phyloP scores from a whole-genome alignment of 1,284 basidiomycete species.

The Boletellus dicymbophilus region DNA sequence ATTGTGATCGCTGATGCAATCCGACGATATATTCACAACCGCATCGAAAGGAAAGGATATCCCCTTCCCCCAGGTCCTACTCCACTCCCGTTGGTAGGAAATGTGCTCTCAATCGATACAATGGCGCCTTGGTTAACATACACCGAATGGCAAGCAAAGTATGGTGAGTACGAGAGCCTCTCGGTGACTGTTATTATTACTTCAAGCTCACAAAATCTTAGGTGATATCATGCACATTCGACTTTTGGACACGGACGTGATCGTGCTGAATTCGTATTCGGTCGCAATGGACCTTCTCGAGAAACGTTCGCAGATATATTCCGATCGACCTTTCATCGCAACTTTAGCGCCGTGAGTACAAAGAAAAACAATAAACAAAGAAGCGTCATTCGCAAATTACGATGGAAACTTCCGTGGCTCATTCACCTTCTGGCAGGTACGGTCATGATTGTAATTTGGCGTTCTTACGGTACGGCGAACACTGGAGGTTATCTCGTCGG shows the following conservation, averaged over 20 bases:
- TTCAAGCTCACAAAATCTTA: too few relatives aligned
- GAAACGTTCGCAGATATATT: slow-evolving; percentile 8
- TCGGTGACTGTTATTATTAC: too few relatives aligned
- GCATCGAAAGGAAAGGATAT: not conserved
- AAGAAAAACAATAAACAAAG: too few relatives aligned
- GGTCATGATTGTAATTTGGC: slow-evolving; percentile 1
- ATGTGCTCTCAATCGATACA: not conserved
- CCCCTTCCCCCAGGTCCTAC: slow-evolving; percentile 11
- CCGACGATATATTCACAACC: not conserved
- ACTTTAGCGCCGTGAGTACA: slow-evolving; percentile 2
- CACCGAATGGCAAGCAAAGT: not conserved
- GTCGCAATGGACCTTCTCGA: slow-evolving; percentile 5
- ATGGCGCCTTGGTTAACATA: not conserved
- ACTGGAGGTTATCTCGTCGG: slow-evolving; percentile 2
- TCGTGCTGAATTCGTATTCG: slow-evolving; percentile 3
- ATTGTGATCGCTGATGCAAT: not conserved
- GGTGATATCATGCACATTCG: slow-evolving; percentile 7
- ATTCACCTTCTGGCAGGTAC: too few relatives aligned
- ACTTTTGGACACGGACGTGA: not conserved
- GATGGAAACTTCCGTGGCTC: not conserved
- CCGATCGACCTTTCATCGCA: slow-evolving; percentile 7
- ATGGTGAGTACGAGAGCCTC: not conserved
- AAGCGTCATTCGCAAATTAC: too few relatives aligned
- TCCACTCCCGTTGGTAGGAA: slow-evolving; percentile 13
- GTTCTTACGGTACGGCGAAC: slow-evolving; percentile 3